Conservation (phyloP, 345 rosid species). For the Acer yangbiense region DNA sequence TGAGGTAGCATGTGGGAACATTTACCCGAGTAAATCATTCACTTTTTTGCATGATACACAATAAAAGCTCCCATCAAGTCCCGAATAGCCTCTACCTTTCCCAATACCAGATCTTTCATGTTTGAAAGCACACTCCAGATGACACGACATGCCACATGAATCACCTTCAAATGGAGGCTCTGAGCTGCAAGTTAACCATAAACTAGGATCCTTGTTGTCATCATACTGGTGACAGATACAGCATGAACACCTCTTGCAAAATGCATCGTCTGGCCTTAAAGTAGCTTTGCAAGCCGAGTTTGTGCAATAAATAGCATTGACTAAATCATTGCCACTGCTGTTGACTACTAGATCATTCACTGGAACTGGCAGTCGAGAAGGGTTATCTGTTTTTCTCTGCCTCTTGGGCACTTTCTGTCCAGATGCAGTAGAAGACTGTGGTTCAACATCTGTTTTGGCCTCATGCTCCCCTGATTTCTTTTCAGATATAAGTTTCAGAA, state of each 20-base stretch:
- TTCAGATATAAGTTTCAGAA: constrained; percentile 72
- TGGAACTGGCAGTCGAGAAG: constrained; percentile 52
- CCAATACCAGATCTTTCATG: constrained; percentile 69
- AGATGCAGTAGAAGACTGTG: constrained; percentile 34
- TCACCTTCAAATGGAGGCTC: constrained; percentile 65
- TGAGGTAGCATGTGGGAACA: constrained; percentile 11
- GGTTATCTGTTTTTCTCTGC: constrained; percentile 69
- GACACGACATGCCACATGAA: constrained; percentile 87
- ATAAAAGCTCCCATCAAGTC: constrained; percentile 73
- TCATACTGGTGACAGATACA: constrained; percentile 81
- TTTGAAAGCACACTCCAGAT: constrained; percentile 84
- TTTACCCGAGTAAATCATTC: constrained; percentile 86
- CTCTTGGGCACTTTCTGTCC: constrained; percentile 51
- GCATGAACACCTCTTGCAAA: constrained; percentile 93
- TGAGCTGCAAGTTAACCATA: constrained; percentile 80
- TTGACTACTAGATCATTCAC: constrained; percentile 26
- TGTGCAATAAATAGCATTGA: constrained; percentile 54
- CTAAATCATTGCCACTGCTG: constrained; percentile 34
- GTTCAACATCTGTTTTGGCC: constrained; percentile 36
- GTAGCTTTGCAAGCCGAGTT: constrained; percentile 88
- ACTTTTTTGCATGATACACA: constrained; percentile 77
- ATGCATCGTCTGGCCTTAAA: constrained; percentile 54
- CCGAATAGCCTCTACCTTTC: constrained; percentile 40
- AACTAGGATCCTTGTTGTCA: constrained; percentile 94
- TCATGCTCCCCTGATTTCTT: constrained; percentile 52